Conservation (phyloP, 108 stramenopile genomes). For the Pseudonitzschia delicatissima region DNA sequence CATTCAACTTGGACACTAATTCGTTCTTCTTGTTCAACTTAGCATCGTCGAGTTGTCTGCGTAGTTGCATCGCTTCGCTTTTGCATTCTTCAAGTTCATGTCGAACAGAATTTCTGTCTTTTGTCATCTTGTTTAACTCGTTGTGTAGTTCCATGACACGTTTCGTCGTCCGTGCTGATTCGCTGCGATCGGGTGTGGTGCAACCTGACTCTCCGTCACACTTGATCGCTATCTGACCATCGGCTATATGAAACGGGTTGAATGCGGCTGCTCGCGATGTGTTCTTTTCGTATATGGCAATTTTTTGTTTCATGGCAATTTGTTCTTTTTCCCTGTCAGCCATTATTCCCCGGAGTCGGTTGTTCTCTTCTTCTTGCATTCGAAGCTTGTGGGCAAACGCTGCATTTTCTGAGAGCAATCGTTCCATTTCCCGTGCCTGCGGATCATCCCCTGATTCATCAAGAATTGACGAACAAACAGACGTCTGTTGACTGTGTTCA, state of each 20-base stretch:
- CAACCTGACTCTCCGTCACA: neutral
- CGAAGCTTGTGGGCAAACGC: neutral
- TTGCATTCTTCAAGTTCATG: neutral
- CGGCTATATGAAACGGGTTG: neutral
- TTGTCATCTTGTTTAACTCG: conserved; percentile 7
- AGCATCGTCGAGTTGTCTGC: neutral
- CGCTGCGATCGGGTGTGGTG: neutral
- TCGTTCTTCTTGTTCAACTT: neutral
- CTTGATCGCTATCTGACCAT: neutral
- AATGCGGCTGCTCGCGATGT: neutral
- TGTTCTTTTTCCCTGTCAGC: neutral
- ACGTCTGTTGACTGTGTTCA: neutral
- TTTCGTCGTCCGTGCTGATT: neutral
- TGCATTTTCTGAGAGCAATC: conserved; percentile 11
- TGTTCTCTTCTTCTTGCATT: conserved; percentile 6
- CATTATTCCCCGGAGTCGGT: neutral
- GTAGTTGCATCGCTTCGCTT: neutral
- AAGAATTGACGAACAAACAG: conserved; percentile 9
- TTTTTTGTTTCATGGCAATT: neutral
- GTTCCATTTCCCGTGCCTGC: conserved; percentile 7
- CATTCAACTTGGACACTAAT: neutral
- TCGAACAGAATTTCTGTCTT: neutral
- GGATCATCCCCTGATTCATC: conserved; percentile 5
- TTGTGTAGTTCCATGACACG: conserved; percentile 14
- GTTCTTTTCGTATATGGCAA: neutral